A percentile compares a stretch with the other conserved stretches of the same genome.
phyloP scores from a whole-genome alignment of 2,329 filamentous ascomycete species.

The Stylonectria norvegica region DNA sequence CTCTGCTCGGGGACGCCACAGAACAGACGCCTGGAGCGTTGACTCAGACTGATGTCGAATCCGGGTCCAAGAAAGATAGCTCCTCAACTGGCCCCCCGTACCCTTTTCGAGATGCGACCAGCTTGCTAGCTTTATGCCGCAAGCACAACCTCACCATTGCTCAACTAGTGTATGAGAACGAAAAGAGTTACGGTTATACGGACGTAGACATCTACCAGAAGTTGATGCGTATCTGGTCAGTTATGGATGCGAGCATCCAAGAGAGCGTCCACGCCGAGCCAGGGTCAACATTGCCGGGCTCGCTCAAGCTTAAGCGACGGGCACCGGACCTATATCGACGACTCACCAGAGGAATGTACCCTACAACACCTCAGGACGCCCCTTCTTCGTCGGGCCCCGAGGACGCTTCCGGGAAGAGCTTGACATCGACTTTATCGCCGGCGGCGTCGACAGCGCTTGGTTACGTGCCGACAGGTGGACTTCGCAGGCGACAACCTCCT shows the following conservation, averaged over 20 bases:
- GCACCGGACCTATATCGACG: conserved; percentile 45
- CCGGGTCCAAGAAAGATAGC: conserved; percentile 13
- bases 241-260: conserved; percentile 50
- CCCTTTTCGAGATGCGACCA: conserved; percentile 45
- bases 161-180: conserved; percentile 50
- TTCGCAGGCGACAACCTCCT: conserved; percentile 31
- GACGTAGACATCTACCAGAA: conserved; percentile 48
- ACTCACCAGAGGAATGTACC: conserved; percentile 44
- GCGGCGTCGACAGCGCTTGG: background rate
- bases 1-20: conserved; percentile 9
- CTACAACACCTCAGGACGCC: background rate
- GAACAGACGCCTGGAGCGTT: conserved; percentile 4
- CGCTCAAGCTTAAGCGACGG: conserved; percentile 45
- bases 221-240: conserved; percentile 47
- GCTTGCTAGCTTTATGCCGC: conserved; percentile 44
- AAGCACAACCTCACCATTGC: conserved; percentile 51
- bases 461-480: background rate
- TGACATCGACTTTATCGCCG: background rate
- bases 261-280: conserved; percentile 46
- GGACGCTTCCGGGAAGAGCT: background rate
- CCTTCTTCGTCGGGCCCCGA: background rate
- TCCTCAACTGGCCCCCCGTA: conserved; percentile 35
- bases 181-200: conserved; percentile 48
- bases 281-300: conserved; percentile 42
- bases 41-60: conserved; percentile 9